These are phyloP conservation scores for Kodamaea kakaduensis DNA, from an alignment of 805 yeast genomes.

Conservation along the genomic window DNA sequence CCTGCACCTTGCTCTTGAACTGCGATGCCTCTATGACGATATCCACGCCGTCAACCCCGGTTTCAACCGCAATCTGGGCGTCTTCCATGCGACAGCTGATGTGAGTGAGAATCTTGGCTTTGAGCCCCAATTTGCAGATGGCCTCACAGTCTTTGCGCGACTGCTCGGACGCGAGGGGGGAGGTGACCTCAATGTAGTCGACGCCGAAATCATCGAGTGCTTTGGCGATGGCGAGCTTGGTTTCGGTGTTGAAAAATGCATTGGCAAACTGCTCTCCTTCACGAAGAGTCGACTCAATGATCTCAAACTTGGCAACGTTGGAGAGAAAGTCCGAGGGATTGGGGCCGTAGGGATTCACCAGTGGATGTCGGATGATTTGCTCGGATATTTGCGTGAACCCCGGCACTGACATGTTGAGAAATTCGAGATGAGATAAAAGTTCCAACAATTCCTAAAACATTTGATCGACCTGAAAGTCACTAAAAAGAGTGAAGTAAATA, in stretches of 20 bases:
- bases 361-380: constrained; percentile 16
- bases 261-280: constrained; percentile 65
- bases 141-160: constrained; percentile 56
- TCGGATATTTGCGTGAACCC: constrained; percentile 37
- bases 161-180: constrained; percentile 59
- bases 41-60: constrained; percentile 62
- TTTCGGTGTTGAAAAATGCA: constrained; percentile 55
- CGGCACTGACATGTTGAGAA: constrained; percentile 11
- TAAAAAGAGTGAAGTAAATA: too few relatives aligned
- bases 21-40: constrained; percentile 59
- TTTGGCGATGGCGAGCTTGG: constrained; percentile 55
- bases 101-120: constrained; percentile 56
- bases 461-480: too few relatives aligned
- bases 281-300: constrained; percentile 56
- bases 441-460: too few relatives aligned
- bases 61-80: constrained; percentile 56
- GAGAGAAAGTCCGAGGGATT: constrained; percentile 56
- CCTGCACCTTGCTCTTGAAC: constrained; percentile 57
- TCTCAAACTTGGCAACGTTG: constrained; percentile 49
- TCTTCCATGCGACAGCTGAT: constrained; percentile 62
- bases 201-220: constrained; percentile 60
- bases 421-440: too few relatives aligned
- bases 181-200: constrained; percentile 56
- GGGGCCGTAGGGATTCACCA: constrained; percentile 52
- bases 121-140: constrained; percentile 55